Evolutionary conservation across 208 protist genomes (phyloP).

Genomic region (Trypanosoma boissoni): DNA sequence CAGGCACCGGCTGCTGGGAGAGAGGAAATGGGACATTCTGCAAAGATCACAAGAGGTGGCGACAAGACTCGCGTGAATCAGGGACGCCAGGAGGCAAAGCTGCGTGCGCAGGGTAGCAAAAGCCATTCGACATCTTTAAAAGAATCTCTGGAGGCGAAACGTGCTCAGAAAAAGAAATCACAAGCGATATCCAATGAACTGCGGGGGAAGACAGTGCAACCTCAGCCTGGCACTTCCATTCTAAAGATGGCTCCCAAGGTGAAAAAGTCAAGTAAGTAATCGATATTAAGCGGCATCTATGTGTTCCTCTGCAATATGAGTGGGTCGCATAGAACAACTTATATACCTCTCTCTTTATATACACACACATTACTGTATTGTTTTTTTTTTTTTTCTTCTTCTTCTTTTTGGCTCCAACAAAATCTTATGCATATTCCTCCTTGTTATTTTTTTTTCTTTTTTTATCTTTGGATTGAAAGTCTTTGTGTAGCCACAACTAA

Average conservation of each 20-base stretch:
- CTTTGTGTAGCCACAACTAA: no score
- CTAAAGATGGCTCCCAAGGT: slow-evolving; percentile 68
- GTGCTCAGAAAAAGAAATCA: slow-evolving; percentile 50
- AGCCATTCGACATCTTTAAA: slow-evolving; percentile 60
- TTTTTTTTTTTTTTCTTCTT: no score
- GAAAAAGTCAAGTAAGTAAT: slow-evolving; percentile 25
- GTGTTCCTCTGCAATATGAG: no score
- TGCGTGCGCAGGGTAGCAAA: slow-evolving; percentile 74
- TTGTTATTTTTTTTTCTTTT: no score
- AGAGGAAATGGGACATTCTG: slow-evolving; percentile 85
- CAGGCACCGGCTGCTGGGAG: no score
- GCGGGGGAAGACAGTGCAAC: slow-evolving; percentile 38
- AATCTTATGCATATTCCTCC: no score
- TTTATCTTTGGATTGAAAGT: no score
- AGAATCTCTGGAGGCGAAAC: slow-evolving; percentile 56
- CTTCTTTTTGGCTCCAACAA: no score
- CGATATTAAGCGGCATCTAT: no score
- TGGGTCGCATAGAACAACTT: no score
- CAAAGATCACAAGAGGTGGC: slow-evolving; percentile 85
- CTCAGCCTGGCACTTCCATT: slow-evolving; percentile 23
- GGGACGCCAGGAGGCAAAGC: slow-evolving; percentile 64
- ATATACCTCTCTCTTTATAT: no score
- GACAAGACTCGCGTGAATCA: slow-evolving; percentile 88
- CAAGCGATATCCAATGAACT: slow-evolving; percentile 68
- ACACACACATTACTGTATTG: no score